A percentile compares a stretch with the other conserved stretches of the same genome.
Conservation (phyloP, 805 yeast genomes). For the Candida broadrunensis region DNA sequence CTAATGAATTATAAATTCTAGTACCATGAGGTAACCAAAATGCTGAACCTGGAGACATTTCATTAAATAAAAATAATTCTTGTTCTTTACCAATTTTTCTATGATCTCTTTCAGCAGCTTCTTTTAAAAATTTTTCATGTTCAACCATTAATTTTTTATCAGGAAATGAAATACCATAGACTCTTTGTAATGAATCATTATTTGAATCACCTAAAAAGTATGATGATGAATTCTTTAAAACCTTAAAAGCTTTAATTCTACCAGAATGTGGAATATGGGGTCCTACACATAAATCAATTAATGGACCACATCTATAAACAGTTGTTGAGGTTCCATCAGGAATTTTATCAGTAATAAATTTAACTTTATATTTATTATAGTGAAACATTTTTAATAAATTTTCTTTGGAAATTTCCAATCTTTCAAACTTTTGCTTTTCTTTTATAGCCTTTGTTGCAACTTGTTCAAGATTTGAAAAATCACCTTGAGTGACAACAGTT, state of each 20-base stretch:
- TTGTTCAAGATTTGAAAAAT: conserved; percentile 79
- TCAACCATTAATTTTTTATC: conserved; percentile 95
- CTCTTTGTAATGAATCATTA: conserved; percentile 94
- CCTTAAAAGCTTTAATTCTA: conserved; percentile 88
- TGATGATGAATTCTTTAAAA: conserved; percentile 92
- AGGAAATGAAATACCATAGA: conserved; percentile 98
- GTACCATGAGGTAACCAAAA: conserved; percentile 99
- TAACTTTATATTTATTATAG: conserved; percentile 94
- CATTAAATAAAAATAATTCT: conserved; percentile 92
- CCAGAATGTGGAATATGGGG: conserved; percentile 99
- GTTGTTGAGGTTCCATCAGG: conserved; percentile 97
- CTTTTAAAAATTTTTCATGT: conserved; percentile 89
- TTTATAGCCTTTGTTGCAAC: conserved; percentile 88
- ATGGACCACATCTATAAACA: conserved; percentile 95
- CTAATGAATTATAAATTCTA: conserved; percentile 87
- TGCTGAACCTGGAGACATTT: conserved; percentile 95
- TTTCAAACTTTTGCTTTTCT: conserved; percentile 92
- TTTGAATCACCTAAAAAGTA: conserved; percentile 91
- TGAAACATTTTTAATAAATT: conserved; percentile 87
- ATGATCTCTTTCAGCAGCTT: conserved; percentile 95
- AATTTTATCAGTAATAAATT: conserved; percentile 79
- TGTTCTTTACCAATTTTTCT: conserved; percentile 96
- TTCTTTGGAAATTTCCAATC: conserved; percentile 90
- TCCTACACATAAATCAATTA: conserved; percentile 95
- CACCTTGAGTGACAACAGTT: conserved; percentile 71